phyloP scores from a whole-genome alignment of 495 filamentous ascomycete genomes.

The Letharia columbiana region DNA sequence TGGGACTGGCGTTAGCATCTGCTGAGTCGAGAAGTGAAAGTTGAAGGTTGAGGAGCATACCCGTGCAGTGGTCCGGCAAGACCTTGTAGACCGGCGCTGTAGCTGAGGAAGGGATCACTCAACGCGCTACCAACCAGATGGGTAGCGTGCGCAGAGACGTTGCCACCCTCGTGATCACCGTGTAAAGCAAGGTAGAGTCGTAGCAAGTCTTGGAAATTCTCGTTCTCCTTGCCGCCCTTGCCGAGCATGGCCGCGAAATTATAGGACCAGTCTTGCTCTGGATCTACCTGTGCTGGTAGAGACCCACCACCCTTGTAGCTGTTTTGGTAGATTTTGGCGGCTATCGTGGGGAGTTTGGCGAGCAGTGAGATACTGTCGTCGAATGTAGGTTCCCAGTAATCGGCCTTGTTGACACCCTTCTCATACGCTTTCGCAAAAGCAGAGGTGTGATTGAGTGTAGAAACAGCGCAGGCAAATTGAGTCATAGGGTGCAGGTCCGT shows the following conservation, averaged over 20 bases:
- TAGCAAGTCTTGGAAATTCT: constrained; percentile 92
- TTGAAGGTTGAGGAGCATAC: constrained; percentile 30
- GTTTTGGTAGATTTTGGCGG: constrained; percentile 94
- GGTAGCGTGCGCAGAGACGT: constrained; percentile 94
- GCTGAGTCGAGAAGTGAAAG: too few relatives aligned
- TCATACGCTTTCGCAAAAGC: constrained; percentile 90
- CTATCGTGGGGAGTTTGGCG: constrained; percentile 93
- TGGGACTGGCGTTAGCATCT: background rate
- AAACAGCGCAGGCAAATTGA: constrained; percentile 89
- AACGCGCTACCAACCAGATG: constrained; percentile 95
- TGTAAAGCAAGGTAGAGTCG: constrained; percentile 91
- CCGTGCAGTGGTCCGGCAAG: constrained; percentile 92
- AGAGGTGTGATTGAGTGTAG: constrained; percentile 84
- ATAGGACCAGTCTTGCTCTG: constrained; percentile 89
- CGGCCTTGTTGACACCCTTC: constrained; percentile 78
- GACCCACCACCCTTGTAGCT: constrained; percentile 67
- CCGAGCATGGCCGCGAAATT: constrained; percentile 97
- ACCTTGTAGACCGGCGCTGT: constrained; percentile 91
- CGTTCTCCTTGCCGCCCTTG: constrained; percentile 73
- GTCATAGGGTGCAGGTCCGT: constrained; percentile 92
- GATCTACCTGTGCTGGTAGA: constrained; percentile 68
- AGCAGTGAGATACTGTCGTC: constrained; percentile 91
- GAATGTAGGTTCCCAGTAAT: constrained; percentile 98
- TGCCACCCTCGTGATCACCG: constrained; percentile 96
- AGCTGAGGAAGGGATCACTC: constrained; percentile 89